These are phyloP conservation scores for Hansenula anomala DNA, from an alignment of 1,139 yeast species.

Conservation along the genomic window DNA sequence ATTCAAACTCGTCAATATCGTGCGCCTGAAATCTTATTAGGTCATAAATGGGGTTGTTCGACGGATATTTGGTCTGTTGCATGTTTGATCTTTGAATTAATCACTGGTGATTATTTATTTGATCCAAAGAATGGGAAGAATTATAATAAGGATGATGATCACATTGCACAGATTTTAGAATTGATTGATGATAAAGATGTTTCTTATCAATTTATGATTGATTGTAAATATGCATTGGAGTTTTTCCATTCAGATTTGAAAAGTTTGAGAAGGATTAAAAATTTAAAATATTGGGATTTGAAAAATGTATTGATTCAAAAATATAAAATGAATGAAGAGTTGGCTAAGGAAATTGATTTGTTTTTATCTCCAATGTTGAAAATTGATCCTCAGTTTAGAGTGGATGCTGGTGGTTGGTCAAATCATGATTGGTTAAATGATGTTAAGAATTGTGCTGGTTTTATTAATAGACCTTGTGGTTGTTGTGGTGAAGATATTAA, in stretches of 20 bases:
- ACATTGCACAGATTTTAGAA: conserved; percentile 79
- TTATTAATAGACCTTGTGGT: conserved; percentile 16
- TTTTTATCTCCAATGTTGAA: conserved; percentile 72
- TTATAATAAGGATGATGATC: conserved; percentile 78
- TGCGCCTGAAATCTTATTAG: conserved; percentile 68
- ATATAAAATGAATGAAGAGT: conserved; percentile 55
- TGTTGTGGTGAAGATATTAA: conserved; percentile 20
- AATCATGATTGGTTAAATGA: conserved; percentile 68
- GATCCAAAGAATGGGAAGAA: conserved; percentile 67
- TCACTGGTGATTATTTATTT: conserved; percentile 82
- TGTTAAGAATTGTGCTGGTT: conserved; percentile 5
- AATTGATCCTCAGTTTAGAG: conserved; percentile 63
- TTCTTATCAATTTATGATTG: conserved; percentile 46
- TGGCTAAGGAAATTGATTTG: conserved; percentile 52
- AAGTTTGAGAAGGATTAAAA: conserved; percentile 49
- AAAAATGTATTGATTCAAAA: conserved; percentile 64
- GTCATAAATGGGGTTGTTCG: conserved; percentile 77
- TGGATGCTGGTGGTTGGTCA: conserved; percentile 78
- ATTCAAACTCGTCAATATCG: conserved; percentile 86
- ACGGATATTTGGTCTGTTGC: conserved; percentile 85
- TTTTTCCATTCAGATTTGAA: conserved; percentile 43
- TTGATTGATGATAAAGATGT: conserved; percentile 51
- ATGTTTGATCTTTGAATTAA: conserved; percentile 72
- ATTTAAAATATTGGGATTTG: conserved; percentile 67
- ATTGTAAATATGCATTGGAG: conserved; percentile 48